Percentiles rank a stretch among this genome's conserved stretches.
phyloP scores from a whole-genome alignment of 2,329 filamentous ascomycete genomes.

The Colletotrichum tropicale region DNA sequence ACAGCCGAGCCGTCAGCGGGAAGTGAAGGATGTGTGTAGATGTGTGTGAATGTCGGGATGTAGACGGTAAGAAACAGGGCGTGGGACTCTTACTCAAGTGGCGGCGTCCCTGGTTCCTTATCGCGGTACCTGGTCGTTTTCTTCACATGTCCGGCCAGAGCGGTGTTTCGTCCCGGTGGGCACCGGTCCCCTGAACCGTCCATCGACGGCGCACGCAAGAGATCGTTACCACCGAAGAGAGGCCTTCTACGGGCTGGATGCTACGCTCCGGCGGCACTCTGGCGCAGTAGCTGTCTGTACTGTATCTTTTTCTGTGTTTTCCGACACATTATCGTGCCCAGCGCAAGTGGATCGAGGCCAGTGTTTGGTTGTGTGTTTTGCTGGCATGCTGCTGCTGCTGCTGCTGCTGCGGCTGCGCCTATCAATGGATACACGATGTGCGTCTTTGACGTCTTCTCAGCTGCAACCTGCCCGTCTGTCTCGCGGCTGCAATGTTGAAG shows the following conservation, averaged over 20 bases:
- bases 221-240: neutral
- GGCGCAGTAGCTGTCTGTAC: neutral
- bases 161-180: conserved; percentile 13
- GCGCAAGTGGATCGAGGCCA: neutral
- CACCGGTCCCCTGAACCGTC: conserved; percentile 3
- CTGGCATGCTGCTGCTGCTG: neutral
- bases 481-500: neutral
- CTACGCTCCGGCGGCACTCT: neutral
- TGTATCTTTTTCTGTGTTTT: neutral
- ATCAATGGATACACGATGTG: neutral
- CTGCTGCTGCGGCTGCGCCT: neutral
- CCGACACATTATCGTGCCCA: conserved; percentile 16
- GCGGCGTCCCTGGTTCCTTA: neutral
- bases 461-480: neutral
- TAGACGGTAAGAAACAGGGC: neutral
- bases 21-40: neutral
- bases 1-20: conserved; percentile 1
- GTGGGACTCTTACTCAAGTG: neutral
- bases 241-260: neutral
- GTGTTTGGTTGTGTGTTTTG: neutral
- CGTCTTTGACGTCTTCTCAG: neutral
- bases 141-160: conserved; percentile 14
- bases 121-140: neutral
- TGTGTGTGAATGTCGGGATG: neutral
- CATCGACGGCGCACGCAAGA: neutral